Percentiles rank a stretch among this genome's conserved stretches.
phyloP scores from a whole-genome alignment of 495 filamentous ascomycete species.

The Geopyxis carbonaria region DNA sequence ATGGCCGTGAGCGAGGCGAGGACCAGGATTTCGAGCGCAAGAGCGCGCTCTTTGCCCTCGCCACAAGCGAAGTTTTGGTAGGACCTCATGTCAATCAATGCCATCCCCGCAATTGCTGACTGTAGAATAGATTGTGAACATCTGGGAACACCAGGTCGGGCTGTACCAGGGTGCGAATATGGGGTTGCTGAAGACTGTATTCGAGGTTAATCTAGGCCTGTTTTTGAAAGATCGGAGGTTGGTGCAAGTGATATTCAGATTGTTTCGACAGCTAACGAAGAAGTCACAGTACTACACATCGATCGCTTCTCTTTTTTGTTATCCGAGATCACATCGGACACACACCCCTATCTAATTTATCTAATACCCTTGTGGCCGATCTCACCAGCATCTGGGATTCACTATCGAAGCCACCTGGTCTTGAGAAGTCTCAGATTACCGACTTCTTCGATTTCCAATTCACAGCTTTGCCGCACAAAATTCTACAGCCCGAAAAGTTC shows the following conservation, averaged over 20 bases:
- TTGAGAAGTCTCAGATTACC: constrained; percentile 75
- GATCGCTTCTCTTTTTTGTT: constrained; percentile 93
- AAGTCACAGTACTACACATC: constrained; percentile 55
- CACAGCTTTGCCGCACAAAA: constrained; percentile 86
- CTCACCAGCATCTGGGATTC: constrained; percentile 79
- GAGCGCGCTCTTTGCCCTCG: constrained; percentile 87
- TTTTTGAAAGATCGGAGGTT: constrained; percentile 90
- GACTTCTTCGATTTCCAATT: constrained; percentile 99
- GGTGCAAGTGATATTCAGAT: constrained; percentile 23
- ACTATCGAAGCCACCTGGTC: constrained; percentile 72
- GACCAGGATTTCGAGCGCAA: constrained; percentile 99
- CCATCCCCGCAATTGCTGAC: background rate
- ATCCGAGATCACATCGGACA: constrained; percentile 89
- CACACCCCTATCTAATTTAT: constrained; percentile 74
- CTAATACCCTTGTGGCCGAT: constrained; percentile 78
- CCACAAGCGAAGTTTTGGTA: constrained; percentile 81
- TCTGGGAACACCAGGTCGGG: constrained; percentile 98
- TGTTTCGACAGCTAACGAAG: constrained; percentile 16
- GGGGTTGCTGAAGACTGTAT: constrained; percentile 93
- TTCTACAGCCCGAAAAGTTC: constrained; percentile 89
- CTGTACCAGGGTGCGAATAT: constrained; percentile 98
- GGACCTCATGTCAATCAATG: no score
- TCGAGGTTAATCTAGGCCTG: constrained; percentile 92
- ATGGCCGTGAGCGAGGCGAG: constrained; percentile 88
- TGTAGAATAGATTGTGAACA: constrained; percentile 57